A percentile compares a stretch with the other conserved stretches of the same genome.
Conservation (phyloP, 2,329 filamentous ascomycete genomes). For the Chrysoporthe austroafricana region DNA sequence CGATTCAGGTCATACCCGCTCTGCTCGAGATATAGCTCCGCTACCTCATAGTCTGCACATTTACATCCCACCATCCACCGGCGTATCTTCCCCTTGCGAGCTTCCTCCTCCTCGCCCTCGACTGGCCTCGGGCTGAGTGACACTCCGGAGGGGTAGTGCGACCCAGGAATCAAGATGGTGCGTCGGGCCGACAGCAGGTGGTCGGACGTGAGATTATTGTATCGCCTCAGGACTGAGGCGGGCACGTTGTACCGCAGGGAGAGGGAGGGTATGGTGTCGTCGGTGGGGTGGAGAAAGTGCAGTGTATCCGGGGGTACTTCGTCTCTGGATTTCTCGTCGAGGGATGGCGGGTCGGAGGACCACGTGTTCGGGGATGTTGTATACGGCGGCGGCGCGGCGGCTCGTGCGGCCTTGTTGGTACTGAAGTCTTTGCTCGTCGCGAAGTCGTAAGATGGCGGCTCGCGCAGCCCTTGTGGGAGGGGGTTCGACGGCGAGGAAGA, state of each 20-base stretch:
- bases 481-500: constrained; percentile 60
- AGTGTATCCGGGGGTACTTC: constrained; percentile 62
- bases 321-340: not conserved
- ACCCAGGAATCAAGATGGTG: constrained; percentile 72
- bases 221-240: constrained; percentile 60
- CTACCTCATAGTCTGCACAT: constrained; percentile 75
- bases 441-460: constrained; percentile 68
- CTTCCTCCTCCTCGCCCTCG: constrained; percentile 76
- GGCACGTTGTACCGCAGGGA: constrained; percentile 75
- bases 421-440: constrained; percentile 38
- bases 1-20: constrained; percentile 66
- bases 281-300: constrained; percentile 73
- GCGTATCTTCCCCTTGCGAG: constrained; percentile 70
- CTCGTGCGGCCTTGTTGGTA: not conserved
- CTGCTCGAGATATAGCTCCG: constrained; percentile 75
- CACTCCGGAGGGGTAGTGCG: constrained; percentile 54
- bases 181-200: constrained; percentile 70
- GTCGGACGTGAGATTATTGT: constrained; percentile 73
- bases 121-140: constrained; percentile 68
- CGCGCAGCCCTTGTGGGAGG: constrained; percentile 64
- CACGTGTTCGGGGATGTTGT: constrained; percentile 28
- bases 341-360: not conserved
- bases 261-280: constrained; percentile 69
- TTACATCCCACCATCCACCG: constrained; percentile 82
- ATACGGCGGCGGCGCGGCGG: constrained; percentile 29